A percentile compares a stretch with the other conserved stretches of the same genome.
Conservation (phyloP, 257 asterid genomes). For the Ophiorrhiza pumila region DNA sequence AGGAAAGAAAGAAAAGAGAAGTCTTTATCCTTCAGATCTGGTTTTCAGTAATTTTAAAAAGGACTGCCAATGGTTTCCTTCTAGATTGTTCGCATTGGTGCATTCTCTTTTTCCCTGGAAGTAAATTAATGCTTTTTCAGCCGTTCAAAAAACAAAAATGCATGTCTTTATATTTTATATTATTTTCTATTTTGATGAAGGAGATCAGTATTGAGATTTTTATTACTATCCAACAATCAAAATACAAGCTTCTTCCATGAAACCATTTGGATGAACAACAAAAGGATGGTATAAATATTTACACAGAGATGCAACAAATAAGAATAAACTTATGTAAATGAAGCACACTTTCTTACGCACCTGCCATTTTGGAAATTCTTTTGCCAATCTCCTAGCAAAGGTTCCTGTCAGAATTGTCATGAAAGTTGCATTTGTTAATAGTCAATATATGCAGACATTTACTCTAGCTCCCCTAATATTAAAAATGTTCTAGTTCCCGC, state of each 20-base stretch:
- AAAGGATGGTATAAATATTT: background rate
- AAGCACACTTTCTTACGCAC: conserved; percentile 27
- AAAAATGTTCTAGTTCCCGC: background rate
- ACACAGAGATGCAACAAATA: background rate
- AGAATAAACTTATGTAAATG: background rate
- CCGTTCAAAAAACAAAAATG: background rate
- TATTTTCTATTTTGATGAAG: background rate
- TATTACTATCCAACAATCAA: background rate
- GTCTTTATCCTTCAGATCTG: background rate
- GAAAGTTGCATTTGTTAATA: background rate
- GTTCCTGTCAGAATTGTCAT: conserved; percentile 54
- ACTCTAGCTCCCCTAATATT: background rate
- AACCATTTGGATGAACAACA: background rate
- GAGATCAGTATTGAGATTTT: background rate
- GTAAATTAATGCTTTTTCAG: background rate
- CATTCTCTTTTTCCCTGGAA: background rate
- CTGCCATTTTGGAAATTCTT: conserved; percentile 98
- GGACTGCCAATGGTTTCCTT: background rate
- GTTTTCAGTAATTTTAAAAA: background rate
- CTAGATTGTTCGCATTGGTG: background rate
- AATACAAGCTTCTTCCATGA: background rate
- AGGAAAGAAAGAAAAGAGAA: background rate
- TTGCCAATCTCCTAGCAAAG: conserved; percentile 84
- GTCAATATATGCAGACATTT: background rate
- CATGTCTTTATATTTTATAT: background rate